These are phyloP conservation scores for Trametes gibbosa DNA, from an alignment of 768 basidiomycete species.

Conservation along the genomic window DNA sequence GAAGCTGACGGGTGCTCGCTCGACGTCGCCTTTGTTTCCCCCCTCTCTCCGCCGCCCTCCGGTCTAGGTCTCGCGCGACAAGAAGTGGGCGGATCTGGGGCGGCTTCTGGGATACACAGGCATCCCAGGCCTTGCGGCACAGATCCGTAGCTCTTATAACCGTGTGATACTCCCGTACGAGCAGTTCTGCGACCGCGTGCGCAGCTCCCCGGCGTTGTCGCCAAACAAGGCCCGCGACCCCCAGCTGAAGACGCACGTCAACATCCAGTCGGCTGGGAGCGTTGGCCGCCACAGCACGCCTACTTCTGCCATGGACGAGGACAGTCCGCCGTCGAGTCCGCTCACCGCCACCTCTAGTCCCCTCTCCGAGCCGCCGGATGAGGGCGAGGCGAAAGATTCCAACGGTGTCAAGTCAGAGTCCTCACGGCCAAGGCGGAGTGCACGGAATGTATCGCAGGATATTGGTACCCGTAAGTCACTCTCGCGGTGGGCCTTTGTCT, in stretches of 20 bases:
- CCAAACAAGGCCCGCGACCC: slow-evolving; percentile 42
- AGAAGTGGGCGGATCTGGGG: slow-evolving; percentile 88
- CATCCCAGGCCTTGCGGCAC: slow-evolving; percentile 77
- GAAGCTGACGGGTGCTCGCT: not conserved
- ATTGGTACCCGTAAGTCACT: slow-evolving; percentile 29
- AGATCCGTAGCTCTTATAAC: slow-evolving; percentile 87
- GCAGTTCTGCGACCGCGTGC: slow-evolving; percentile 76
- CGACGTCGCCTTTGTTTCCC: too few relatives aligned
- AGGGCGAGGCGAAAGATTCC: slow-evolving; percentile 58
- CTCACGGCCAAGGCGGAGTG: slow-evolving; percentile 48
- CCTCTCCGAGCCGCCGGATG: slow-evolving; percentile 79
- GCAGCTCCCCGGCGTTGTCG: slow-evolving; percentile 55
- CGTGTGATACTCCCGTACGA: slow-evolving; percentile 97
- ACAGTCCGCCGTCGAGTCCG: slow-evolving; percentile 70
- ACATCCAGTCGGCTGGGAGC: slow-evolving; percentile 42
- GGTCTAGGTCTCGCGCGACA: slow-evolving; percentile 71
- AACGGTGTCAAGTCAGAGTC: slow-evolving; percentile 38
- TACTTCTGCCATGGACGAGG: slow-evolving; percentile 35
- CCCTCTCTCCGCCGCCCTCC: not conserved
- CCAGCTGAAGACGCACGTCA: slow-evolving; percentile 54
- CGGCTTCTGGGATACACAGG: slow-evolving; percentile 79
- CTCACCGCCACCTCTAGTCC: slow-evolving; percentile 75
- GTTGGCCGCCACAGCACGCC: slow-evolving; percentile 32
- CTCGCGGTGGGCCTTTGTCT: not conserved
- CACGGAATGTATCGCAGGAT: slow-evolving; percentile 52